Evolutionary conservation across 495 filamentous ascomycete species (phyloP).

Genomic region (Penicillium coprophilum): DNA sequence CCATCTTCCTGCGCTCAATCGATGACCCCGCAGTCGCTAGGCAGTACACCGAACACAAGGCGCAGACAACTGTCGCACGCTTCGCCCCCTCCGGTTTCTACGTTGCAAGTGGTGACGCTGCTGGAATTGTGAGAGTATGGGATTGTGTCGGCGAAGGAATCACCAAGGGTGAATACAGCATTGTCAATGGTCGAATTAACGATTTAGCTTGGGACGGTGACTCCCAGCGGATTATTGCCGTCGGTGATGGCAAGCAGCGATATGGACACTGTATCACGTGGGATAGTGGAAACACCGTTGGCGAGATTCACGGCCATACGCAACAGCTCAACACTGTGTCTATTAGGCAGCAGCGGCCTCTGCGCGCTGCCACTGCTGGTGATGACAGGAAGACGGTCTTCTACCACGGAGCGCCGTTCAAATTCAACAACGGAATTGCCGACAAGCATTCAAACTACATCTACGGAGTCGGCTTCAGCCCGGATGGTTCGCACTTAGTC

Average conservation of each 20-base stretch:
- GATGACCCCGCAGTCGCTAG: slow-evolving; percentile 78
- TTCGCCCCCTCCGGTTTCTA: slow-evolving; percentile 96
- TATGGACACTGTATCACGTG: slow-evolving; percentile 94
- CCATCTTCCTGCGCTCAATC: slow-evolving; percentile 89
- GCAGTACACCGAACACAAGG: slow-evolving; percentile 89
- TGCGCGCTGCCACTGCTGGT: slow-evolving; percentile 85
- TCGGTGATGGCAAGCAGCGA: slow-evolving; percentile 90
- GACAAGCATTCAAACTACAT: slow-evolving; percentile 85
- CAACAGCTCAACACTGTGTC: slow-evolving; percentile 87
- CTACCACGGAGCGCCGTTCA: slow-evolving; percentile 91
- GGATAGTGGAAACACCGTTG: slow-evolving; percentile 93
- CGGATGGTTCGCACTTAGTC: slow-evolving; percentile 79
- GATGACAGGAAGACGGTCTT: slow-evolving; percentile 90
- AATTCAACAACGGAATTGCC: slow-evolving; percentile 75
- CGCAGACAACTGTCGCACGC: slow-evolving; percentile 83
- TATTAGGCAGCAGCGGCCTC: slow-evolving; percentile 82
- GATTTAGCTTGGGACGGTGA: slow-evolving; percentile 98
- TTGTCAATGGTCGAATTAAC: slow-evolving; percentile 92
- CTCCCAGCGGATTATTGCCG: slow-evolving; percentile 91
- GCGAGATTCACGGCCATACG: slow-evolving; percentile 88
- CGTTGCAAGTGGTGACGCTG: slow-evolving; percentile 87
- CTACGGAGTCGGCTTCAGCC: slow-evolving; percentile 84
- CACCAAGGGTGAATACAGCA: slow-evolving; percentile 81
- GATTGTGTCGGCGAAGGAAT: slow-evolving; percentile 61
- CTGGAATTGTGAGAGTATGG: slow-evolving; percentile 86